phyloP scores from a whole-genome alignment of 768 basidiomycete genomes.

The Hygrophorus russula region DNA sequence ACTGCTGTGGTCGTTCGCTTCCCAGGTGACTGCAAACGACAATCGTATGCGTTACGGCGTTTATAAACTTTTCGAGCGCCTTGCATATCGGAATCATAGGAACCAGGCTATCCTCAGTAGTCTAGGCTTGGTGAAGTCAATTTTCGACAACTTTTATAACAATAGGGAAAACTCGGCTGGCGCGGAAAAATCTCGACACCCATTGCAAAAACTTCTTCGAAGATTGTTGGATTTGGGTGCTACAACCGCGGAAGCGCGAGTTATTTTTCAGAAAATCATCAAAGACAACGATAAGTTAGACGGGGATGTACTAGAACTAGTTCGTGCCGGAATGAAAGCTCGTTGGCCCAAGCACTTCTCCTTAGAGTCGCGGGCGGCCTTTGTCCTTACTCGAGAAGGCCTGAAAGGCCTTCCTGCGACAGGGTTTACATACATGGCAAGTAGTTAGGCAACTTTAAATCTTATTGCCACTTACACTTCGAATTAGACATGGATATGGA shows the following conservation, averaged over 20 bases:
- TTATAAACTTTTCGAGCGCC: slow-evolving; percentile 51
- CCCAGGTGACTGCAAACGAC: slow-evolving; percentile 23
- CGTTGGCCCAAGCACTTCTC: slow-evolving; percentile 76
- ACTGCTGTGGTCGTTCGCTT: slow-evolving; percentile 44
- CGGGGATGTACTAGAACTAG: slow-evolving; percentile 54
- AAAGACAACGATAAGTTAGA: slow-evolving; percentile 41
- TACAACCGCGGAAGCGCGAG: slow-evolving; percentile 49
- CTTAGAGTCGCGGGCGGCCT: slow-evolving; percentile 42
- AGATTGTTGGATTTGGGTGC: slow-evolving; percentile 70
- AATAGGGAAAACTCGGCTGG: slow-evolving; percentile 10
- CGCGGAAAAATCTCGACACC: slow-evolving; percentile 38
- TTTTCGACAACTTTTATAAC: slow-evolving; percentile 30
- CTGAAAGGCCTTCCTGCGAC: slow-evolving; percentile 40
- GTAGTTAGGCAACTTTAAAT: slow-evolving; percentile 5
- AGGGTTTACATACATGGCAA: slow-evolving; percentile 69
- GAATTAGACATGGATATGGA: slow-evolving; percentile 37
- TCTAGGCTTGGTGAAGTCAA: slow-evolving; percentile 39
- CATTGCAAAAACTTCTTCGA: slow-evolving; percentile 51
- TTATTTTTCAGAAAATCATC: slow-evolving; percentile 49
- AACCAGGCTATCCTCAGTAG: slow-evolving; percentile 61
- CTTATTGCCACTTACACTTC: not conserved
- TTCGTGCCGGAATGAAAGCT: slow-evolving; percentile 60
- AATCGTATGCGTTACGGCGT: slow-evolving; percentile 37
- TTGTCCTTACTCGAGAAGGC: slow-evolving; percentile 38
- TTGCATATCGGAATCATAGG: slow-evolving; percentile 50